Percentiles rank a stretch among this genome's conserved stretches.
These are phyloP conservation scores for Pyracantha coccinea DNA, from an alignment of 331 rosid species.

Conservation along the genomic window DNA sequence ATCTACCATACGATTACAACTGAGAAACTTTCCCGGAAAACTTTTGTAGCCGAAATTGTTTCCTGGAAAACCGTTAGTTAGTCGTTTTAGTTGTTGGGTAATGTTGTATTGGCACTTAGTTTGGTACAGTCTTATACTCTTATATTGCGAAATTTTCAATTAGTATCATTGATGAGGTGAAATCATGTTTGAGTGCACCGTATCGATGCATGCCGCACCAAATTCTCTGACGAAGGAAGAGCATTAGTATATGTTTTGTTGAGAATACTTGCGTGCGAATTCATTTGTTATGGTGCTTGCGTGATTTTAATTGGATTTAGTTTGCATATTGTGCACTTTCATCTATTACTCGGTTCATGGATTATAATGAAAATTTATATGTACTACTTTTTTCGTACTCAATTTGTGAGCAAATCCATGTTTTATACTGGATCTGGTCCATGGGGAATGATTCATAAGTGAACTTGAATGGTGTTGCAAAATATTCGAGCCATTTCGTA, in stretches of 20 bases:
- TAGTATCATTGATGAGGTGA: background rate
- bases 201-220: background rate
- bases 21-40: background rate
- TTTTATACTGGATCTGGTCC: background rate
- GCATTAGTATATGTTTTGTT: background rate
- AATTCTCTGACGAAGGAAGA: background rate
- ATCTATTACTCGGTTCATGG: background rate
- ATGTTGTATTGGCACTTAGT: background rate
- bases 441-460: background rate
- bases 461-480: background rate
- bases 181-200: background rate
- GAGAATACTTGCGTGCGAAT: background rate
- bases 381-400: background rate
- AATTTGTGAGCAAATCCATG: background rate
- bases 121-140: background rate
- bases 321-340: background rate
- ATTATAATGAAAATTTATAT: background rate
- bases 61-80: background rate
- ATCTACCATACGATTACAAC: background rate
- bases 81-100: background rate
- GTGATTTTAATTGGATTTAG: background rate
- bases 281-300: background rate
- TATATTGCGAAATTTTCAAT: background rate
- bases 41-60: background rate
- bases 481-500: background rate